Evolutionary conservation across 75 land plant species (phyloP), one percentile per base, ranked within the genome.

Genomic region (Larix kaempferi): DNA sequence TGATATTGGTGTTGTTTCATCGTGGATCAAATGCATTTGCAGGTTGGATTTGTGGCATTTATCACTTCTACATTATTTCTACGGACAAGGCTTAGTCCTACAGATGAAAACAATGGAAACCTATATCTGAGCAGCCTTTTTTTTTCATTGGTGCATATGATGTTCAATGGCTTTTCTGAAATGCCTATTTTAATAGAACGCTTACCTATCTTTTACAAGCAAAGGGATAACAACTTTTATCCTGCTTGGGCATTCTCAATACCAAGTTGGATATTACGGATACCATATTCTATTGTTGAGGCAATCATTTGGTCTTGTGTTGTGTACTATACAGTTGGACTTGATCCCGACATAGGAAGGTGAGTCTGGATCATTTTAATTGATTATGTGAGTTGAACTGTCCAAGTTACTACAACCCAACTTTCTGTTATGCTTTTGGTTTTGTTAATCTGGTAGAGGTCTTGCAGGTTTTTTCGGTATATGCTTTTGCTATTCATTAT

Each of bases 81-180:
- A 6, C 84, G 91, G 58, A 89, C 89, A 76, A 84, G 83, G 74
- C 10, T 86, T 39, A 87, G 86, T 55, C 92, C 92, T 2, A 73
- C 57, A 1, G 79, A 84, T 81, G 89, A 88, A 79, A n/a, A 25
- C 4, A 74, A 85, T 72, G 97, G 92, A 13, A 79, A 80, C 25
- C 78, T 94, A 5, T 91, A 89, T 60, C 83, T 94, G 39, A 75
- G 84, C 77, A 80, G 86, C 54, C 81, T 94, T 22, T 94, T 94
- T 79, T 91, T 85, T 77, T 88, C 92, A 10, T 59, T 91, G 82
- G 84, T 94, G 19, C 90, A 89, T 65, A 88, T 89, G 89, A 79
- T 92, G 91, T 92, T 92, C 77, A 94, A 92, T 82, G 98, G 98
- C 29, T 90, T 90, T 66, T 85, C 94, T 14, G 98, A 94, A 80